Evolutionary conservation across 345 rosid species (phyloP).

Genomic region (Gossypium raimondii): DNA sequence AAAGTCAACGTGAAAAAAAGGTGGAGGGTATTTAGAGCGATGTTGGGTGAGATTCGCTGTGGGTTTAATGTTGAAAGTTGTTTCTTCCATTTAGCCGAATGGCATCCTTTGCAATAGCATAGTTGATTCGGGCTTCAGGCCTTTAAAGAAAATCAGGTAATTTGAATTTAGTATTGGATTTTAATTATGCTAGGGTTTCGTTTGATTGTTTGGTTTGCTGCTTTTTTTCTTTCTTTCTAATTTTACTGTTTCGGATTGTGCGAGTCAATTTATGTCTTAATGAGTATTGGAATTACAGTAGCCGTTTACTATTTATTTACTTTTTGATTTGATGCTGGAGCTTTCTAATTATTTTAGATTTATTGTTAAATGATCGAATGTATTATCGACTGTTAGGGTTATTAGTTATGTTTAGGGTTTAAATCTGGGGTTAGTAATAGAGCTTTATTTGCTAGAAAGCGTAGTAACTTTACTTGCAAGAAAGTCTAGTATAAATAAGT

Average conservation of each 20-base stretch:
- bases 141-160: slow-evolving; percentile 30
- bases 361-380: too few species aligned
- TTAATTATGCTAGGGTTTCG: neutral
- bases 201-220: neutral
- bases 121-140: slow-evolving; percentile 46
- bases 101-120: slow-evolving; percentile 86
- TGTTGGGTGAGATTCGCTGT: slow-evolving; percentile 43
- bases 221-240: neutral
- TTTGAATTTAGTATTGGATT: neutral
- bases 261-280: neutral
- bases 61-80: slow-evolving; percentile 40
- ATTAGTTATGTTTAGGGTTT: too few species aligned
- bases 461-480: too few species aligned
- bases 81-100: slow-evolving; percentile 74
- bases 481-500: too few species aligned
- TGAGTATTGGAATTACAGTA: neutral
- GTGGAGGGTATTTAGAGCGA: slow-evolving; percentile 41
- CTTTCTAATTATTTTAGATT: neutral
- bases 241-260: neutral
- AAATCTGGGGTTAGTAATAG: too few species aligned
- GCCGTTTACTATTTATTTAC: neutral
- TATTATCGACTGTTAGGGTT: too few species aligned
- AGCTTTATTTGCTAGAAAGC: too few species aligned
- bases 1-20: neutral
- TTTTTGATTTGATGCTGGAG: neutral